Evolutionary conservation across 768 basidiomycete genomes (phyloP), one percentile per base, ranked within the genome.

Genomic region (Boletus rufocinnamomeus): DNA sequence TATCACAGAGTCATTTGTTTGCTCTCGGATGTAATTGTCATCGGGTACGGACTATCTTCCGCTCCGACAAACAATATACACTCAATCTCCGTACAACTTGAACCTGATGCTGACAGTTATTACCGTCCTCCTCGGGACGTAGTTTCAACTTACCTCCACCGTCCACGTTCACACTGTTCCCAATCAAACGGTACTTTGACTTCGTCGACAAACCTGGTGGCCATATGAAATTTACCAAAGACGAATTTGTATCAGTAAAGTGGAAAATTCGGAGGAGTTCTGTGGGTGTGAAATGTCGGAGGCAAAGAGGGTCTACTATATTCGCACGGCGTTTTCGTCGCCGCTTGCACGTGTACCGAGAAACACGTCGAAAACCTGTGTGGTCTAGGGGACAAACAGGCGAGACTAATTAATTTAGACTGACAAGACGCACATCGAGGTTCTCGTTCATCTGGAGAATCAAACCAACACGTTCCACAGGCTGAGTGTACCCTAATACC

Each of bases 131-230:
- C 8, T 43, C 44, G 2, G n/a, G 11, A 13, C 16, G 3, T 23
- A 16, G 32, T 23, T 49, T 35, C 6, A 47, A 34, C 69, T 58
- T 44, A 92, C 90, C 56, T 76, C 76, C n/a, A n/a, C n/a, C n/a
- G n/a, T n/a, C n/a, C 8, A 92, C 88, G 70, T 93, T 93, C 10
- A 93, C 84, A 56, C 90, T 91, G 70, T 93, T 93, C 19, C 91
- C 91, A 54, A 93, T 86, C 32, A 92, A 75, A 48, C 84, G 80
- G 62, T 93, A 92, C 67, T 84, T 86, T 11, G 87, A 83, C 71
- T 89, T 91, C 2, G 67, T 79, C 3, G 88, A 84, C 11, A 89
- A 71, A 2, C 69, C 69, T 8, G 70, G 63, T 5, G 90, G 89
- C 89, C 90, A 93, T n/a, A 69, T 56, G 63, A 91, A 88, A 11